phyloP scores from a whole-genome alignment of 768 basidiomycete species.

The Collybia mongolica region DNA sequence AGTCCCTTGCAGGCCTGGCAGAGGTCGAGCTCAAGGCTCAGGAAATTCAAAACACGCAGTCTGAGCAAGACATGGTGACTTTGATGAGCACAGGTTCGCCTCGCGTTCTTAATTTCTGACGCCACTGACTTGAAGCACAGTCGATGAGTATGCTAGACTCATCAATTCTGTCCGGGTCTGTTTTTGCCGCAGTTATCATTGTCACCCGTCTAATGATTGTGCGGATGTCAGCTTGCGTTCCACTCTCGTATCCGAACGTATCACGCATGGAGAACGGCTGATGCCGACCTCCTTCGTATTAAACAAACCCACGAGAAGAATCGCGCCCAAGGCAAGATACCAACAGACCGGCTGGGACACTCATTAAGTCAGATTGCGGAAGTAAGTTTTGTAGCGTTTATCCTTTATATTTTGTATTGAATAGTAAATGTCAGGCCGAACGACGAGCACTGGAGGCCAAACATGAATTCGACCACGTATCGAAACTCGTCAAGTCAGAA shows the following conservation, averaged over 20 bases:
- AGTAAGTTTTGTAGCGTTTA: constrained; percentile 36
- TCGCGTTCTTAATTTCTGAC: neutral
- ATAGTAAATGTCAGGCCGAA: constrained; percentile 60
- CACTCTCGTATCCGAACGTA: constrained; percentile 83
- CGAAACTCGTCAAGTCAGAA: constrained; percentile 86
- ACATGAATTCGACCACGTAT: constrained; percentile 86
- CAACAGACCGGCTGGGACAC: constrained; percentile 66
- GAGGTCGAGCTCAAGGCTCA: constrained; percentile 74
- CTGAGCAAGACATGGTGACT: constrained; percentile 79
- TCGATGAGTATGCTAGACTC: constrained; percentile 92
- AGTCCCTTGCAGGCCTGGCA: constrained; percentile 66
- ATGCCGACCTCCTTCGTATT: constrained; percentile 69
- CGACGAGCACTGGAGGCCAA: constrained; percentile 79
- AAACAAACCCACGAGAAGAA: constrained; percentile 81
- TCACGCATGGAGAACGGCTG: constrained; percentile 76
- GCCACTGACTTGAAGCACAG: constrained; percentile 26
- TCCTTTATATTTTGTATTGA: neutral
- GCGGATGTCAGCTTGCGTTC: constrained; percentile 85
- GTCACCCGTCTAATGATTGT: neutral
- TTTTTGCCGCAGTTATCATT: constrained; percentile 5
- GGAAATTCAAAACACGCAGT: constrained; percentile 71
- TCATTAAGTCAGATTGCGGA: constrained; percentile 83
- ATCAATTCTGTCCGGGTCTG: constrained; percentile 84
- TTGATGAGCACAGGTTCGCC: constrained; percentile 70
- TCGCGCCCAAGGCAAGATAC: constrained; percentile 71